Base-by-base conservation (phyloP, 2,329 filamentous ascomycete species). In the Acarospora socialis region DNA sequence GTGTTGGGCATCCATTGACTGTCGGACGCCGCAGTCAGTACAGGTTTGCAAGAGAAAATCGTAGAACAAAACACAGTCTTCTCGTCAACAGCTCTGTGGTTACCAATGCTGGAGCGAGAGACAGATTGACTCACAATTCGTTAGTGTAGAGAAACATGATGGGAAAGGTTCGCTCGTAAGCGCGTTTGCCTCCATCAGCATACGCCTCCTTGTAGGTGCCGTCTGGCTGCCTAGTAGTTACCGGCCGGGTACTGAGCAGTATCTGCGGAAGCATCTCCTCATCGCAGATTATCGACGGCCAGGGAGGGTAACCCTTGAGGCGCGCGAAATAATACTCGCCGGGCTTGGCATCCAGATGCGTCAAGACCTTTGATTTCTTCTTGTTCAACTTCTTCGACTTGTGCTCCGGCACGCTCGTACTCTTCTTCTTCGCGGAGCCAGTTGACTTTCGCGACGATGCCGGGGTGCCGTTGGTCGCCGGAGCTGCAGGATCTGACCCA, bases 101-200 rank as follows among this genome's bases (percentile, higher is more conserved):
- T 17, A 28, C 19, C 34, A 39, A 35, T 26, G 12, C 10, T 3
- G 18, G 3, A 39, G 21, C 26, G 29, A 24, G 18, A 31, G 16
- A 18, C 28, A 26, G 13, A 15, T 23, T 7, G 7, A 73, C 87
- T 73, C 62, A 98, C 90, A 98, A 95, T 66, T 95, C 87, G 49
- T 95, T 94, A 21, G 86, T 93, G 42, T 73, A 43, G 38, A 95
- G 63, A 54, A 93, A 95, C 87, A 95, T 94, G 50, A 95, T 76
- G 4, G 87, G 82, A 53, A 84, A 95, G 18, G 80, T 84, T 41
- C 87, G 73, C 56, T 94, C 84, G 39, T 77, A 72, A 24, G 71
- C 75, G 43, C 84, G 80, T 63, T 90, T 90, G 46, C 81, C 87
- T 38, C 80, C 86, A 47, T 93, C 84, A 23, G 76, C 73, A 51